phyloP scores from a whole-genome alignment of 768 basidiomycete genomes.

The Boletus vermiculosoides region DNA sequence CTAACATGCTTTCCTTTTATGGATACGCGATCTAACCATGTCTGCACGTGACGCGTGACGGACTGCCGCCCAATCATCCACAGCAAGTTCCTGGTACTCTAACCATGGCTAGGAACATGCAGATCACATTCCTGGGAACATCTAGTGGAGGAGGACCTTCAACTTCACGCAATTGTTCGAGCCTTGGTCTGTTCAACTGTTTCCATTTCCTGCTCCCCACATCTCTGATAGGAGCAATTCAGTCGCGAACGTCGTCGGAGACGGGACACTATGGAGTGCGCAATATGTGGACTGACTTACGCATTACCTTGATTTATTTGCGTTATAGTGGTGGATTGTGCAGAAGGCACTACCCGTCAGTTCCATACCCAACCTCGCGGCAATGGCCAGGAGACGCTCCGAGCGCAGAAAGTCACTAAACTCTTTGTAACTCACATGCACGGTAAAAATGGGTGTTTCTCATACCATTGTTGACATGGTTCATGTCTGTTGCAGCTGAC shows the following conservation, averaged over 20 bases:
- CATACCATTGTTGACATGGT: too few species aligned
- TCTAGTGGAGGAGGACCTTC: conserved; percentile 76
- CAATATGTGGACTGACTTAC: background rate
- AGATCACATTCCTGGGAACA: conserved; percentile 73
- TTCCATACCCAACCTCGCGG: conserved; percentile 53
- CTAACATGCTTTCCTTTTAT: conserved; percentile 20
- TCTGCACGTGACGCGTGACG: background rate
- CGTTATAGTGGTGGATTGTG: conserved; percentile 74
- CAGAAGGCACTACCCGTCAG: conserved; percentile 75
- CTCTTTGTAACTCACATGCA: conserved; percentile 89
- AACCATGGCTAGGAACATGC: conserved; percentile 44
- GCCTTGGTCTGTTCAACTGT: conserved; percentile 38
- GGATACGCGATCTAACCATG: conserved; percentile 1
- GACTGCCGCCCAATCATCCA: too few species aligned
- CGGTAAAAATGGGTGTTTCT: conserved; percentile 37
- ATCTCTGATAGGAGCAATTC: conserved; percentile 4
- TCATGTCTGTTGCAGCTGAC: conserved; percentile 46
- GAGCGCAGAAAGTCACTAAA: conserved; percentile 51
- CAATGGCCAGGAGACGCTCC: conserved; percentile 33
- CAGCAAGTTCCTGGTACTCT: background rate
- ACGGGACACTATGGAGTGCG: conserved; percentile 69
- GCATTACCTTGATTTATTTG: conserved; percentile 1
- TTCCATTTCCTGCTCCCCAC: background rate
- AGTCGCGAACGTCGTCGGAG: conserved; percentile 54
- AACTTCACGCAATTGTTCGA: conserved; percentile 72